Conservation (phyloP, 148 eudicot species). For the Pouteria glomerata region DNA sequence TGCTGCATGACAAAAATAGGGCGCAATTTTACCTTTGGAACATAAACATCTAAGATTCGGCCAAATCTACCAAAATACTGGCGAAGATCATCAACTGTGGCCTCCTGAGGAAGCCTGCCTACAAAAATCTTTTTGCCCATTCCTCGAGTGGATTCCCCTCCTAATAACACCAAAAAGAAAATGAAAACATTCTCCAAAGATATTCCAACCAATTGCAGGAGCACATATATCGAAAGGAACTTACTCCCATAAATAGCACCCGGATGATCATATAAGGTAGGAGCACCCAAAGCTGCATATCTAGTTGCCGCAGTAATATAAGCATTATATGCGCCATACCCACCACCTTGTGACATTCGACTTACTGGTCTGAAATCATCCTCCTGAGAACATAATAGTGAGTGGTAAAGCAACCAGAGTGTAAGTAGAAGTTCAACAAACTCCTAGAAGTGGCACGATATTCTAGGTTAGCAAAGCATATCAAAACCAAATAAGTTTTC, state of each 20-base stretch:
- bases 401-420: background rate
- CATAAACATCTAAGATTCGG: constrained; percentile 78
- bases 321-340: constrained; percentile 95
- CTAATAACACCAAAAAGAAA: constrained; percentile 4
- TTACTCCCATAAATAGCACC: constrained; percentile 79
- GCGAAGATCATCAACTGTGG: constrained; percentile 81
- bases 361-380: constrained; percentile 60
- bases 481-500: background rate
- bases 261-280: constrained; percentile 89
- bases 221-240: constrained; percentile 13
- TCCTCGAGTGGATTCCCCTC: constrained; percentile 69
- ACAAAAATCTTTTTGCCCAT: constrained; percentile 90
- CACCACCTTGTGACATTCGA: constrained; percentile 55
- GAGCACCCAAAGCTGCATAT: constrained; percentile 94
- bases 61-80: constrained; percentile 95
- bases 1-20: background rate
- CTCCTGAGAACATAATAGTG: constrained; percentile 37
- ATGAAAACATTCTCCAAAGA: background rate
- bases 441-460: background rate
- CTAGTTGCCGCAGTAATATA: constrained; percentile 88
- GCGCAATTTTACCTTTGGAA: constrained; percentile 65
- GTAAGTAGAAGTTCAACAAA: constrained; percentile 3
- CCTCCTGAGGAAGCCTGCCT: constrained; percentile 95
- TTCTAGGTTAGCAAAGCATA: background rate
- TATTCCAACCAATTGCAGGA: background rate